Evolutionary conservation across 1,284 basidiomycete species (phyloP), one percentile per base, ranked within the genome.

Genomic region (Ceratobasidium sp.): DNA sequence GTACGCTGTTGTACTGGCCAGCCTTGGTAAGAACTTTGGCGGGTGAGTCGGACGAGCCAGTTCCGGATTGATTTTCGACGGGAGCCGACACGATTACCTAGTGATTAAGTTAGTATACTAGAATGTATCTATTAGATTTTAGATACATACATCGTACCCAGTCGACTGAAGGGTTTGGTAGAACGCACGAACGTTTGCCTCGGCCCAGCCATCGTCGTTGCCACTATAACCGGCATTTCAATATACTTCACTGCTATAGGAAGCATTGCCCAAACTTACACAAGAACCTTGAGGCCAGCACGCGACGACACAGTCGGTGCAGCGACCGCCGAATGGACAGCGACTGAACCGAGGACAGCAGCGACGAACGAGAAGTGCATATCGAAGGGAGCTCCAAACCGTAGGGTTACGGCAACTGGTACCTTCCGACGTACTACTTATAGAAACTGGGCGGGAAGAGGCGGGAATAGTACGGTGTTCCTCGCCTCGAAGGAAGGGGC

Each of bases 181-280:
- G 67, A 83, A 79, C 2, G 81, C 81, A 43, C 83, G 80, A 68
- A 85, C 80, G 71, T 82, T 81, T 6, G 83, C 83, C 3, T 80
- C 79, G 0, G 84, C 84, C 83, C 84, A 85, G 8, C 83, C 72
- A 67, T 73, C 72, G 35, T 73, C 72, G 50, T 73, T 73, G 6
- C 72, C 71, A 2, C 64, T 67, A 45, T 32, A 22, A 8, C 20
- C 12, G 29, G 15, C 8, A 50, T 22, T 32, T 45, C 13, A 20
- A 27, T 12, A 12, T 31, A 20, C 31, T 22, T 12, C 25, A 52
- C 8, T 17, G n/a, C 15, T 13, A 22, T 22, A 55, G 8, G 15
- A 43, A 15, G 3, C 15, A 20, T n/a, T n/a, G n/a, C n/a, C n/a
- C 25, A 50, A 32, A n/a, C 64, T 43, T 32, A 67, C 64, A 67